Evolutionary conservation across 2,329 filamentous ascomycete genomes (phyloP), one percentile per base, ranked within the genome.

Genomic region (Rugonectria rugulosa): DNA sequence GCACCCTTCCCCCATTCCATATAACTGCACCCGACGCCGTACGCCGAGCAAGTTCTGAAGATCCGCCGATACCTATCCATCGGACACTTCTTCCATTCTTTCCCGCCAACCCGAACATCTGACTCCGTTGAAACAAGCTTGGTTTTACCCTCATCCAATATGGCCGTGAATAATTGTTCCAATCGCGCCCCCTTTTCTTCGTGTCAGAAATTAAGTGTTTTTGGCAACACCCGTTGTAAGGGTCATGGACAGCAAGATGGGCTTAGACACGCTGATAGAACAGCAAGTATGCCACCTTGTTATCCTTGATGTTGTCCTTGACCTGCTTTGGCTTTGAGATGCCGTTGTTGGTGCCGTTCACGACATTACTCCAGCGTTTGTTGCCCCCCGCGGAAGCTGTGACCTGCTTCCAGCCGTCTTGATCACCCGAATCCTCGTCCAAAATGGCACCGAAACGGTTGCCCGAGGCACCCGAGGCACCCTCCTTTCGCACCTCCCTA

Each of bases 251-350:
- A 37, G 15, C 7, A 29, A 14, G 19, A n/a, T 12, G 31, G 38
- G n/a, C 44, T 69, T 63, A 85, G 57, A 95, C 84, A 68, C 86
- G 87, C 78, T 97, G 89, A 74, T 99, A 99, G 77, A 99, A 96
- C 70, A 99, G 78, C 63, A 99, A 86, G 76, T 99, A 99, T 4
- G 95, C 95, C 55, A 97, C 94, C 81, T 96, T 97, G 81, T 94
- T 97, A 73, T 98, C 94, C 75, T 91, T 92, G 70, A 90, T 83
- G 63, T 77, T 84, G 66, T 87, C 86, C 73, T 85, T 81, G 71
- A 79, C 60, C 73, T 86, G 74, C 76, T 85, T 81, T 68, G 80
- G 62, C 78, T 85, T 81, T 77, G 80, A 75, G 75, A 78, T 76
- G 68, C 79, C 38, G 81, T 81, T 87, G 36, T 50, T 75, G n/a